Base-by-base conservation (phyloP, 2,329 filamentous ascomycete genomes). In the Aphanoascus verrucosus region DNA sequence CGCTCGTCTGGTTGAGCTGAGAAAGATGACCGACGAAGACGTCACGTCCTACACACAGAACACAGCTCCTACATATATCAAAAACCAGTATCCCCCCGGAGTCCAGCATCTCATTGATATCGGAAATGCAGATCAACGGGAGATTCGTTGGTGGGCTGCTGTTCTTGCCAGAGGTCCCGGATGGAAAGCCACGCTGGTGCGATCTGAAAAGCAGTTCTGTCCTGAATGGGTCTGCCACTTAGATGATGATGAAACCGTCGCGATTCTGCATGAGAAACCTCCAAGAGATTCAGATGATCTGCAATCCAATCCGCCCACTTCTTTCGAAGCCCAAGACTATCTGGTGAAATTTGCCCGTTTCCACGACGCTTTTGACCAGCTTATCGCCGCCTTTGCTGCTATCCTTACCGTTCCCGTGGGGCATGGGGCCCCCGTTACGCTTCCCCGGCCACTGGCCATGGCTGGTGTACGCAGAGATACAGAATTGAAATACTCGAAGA, bases 331-430 rank as follows among this genome's bases (percentile, higher is more conserved):
- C 34, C 54, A 47, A 32, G 19, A 52, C n/a, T 59, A 57, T 49
- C 54, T 59, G 14, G 11, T 55, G 44, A 46, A 49, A 14, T 34
- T 59, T n/a, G 57, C 57, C 14, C 14, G 43, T 52, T 23, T 46
- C 28, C 38, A 56, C 37, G 17, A 57, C 55, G 49, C 52, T 32
- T 54, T 57, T 38, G 56, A 59, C 48, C 57, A 59, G 40, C 35
- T 59, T 19, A 53, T 55, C 43, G 44, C 45, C 43, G 57, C 56
- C 6, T 51, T 59, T 32, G 37, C 38, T 20, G 57, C 51, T 19
- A 46, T 52, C 11, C 38, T 59, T 14, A 57, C 54, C 23, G 43
- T 59, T 32, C 57, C 56, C 38, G 44, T 51, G 40, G 40, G 56
- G 38, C 56, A 56, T 20, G 54, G 57, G 46, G 53, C 57, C 8